Base-by-base conservation (phyloP, 495 filamentous ascomycete species). In the Bathelium albidoporum region DNA sequence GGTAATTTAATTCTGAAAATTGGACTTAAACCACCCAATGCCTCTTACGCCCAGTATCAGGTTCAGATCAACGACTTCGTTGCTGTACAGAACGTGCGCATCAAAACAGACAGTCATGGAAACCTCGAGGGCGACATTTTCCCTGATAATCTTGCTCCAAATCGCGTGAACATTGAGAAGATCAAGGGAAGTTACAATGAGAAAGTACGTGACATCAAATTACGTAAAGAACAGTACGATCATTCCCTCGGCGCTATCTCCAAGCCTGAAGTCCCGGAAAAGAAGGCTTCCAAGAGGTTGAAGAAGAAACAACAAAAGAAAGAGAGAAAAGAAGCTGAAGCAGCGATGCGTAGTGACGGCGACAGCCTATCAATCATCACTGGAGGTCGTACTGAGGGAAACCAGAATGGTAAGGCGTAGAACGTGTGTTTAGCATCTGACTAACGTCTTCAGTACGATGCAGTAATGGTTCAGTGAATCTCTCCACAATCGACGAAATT, bases 1-100 rank as follows among this genome's bases (percentile, higher is more conserved):
- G 93, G 91, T 26, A 84, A 87, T 70, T 76, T 85, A 70, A 84
- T 85, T 2, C 75, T 98, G 22, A 85, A 86, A 64, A 73, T 96
- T 32, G 87, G 86, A 7, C 76, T 89, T 14, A 95, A 80, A 74
- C 83, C 86, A 55, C 81, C 82, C 0, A 89, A 97, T 72, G 84
- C 87, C 1, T 59, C 64, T 5, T 83, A 75, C 68, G 79, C 83
- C 14, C 78, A 77, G n/a, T 66, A 75, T 1, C 71, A 84, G 10
- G 75, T 95, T 39, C 75, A 79, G 1, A 75, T 78, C 36, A 82
- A 81, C 1, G 73, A 83, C 26, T 83, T 89, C 74, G 75, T 96
- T 14, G 69, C 72, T 0, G 71, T 98, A 10, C 78, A 77, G 34
- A 95, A 96, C 70, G 82, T 93, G 20, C 85, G 84, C 29, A 79